A percentile compares a stretch with the other conserved stretches of the same genome.
These are phyloP conservation scores for Phytophthora litchii DNA, from an alignment of 352 stramenopile genomes.

Conservation along the genomic window DNA sequence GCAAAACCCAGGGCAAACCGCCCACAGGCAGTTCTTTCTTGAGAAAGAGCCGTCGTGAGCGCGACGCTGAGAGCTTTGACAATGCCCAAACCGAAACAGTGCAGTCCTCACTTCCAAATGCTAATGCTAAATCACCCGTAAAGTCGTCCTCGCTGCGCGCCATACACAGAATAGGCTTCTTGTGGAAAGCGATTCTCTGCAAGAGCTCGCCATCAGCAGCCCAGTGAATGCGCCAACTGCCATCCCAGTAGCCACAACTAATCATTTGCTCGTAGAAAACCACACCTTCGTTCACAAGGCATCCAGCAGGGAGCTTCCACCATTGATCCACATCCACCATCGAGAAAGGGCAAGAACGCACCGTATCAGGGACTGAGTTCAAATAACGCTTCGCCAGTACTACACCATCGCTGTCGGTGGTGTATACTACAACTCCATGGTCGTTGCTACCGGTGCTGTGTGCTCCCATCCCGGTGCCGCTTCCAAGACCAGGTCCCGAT, in stretches of 20 bases:
- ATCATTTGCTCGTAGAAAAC: slow-evolving; percentile 92
- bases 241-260: slow-evolving; percentile 88
- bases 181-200: slow-evolving; percentile 88
- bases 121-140: slow-evolving; percentile 81
- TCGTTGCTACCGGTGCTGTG: slow-evolving; percentile 60
- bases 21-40: slow-evolving; percentile 87
- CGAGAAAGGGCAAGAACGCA: slow-evolving; percentile 74
- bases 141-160: slow-evolving; percentile 86
- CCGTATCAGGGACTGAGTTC: slow-evolving; percentile 70
- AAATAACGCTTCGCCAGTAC: slow-evolving; percentile 82
- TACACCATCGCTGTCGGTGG: slow-evolving; percentile 73
- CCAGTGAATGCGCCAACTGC: slow-evolving; percentile 89
- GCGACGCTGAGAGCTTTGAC: slow-evolving; percentile 78
- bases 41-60: slow-evolving; percentile 82
- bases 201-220: slow-evolving; percentile 83
- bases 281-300: slow-evolving; percentile 74
- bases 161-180: slow-evolving; percentile 89
- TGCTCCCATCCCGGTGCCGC: slow-evolving; percentile 75
- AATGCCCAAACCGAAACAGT: slow-evolving; percentile 88
- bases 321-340: slow-evolving; percentile 87
- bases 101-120: slow-evolving; percentile 87
- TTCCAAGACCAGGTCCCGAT: slow-evolving; percentile 57
- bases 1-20: slow-evolving; percentile 77
- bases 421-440: slow-evolving; percentile 82
- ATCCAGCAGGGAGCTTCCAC: slow-evolving; percentile 83